Evolutionary conservation across 139 green algal species (phyloP).

Genomic region (Chlamydomonas applanata): DNA sequence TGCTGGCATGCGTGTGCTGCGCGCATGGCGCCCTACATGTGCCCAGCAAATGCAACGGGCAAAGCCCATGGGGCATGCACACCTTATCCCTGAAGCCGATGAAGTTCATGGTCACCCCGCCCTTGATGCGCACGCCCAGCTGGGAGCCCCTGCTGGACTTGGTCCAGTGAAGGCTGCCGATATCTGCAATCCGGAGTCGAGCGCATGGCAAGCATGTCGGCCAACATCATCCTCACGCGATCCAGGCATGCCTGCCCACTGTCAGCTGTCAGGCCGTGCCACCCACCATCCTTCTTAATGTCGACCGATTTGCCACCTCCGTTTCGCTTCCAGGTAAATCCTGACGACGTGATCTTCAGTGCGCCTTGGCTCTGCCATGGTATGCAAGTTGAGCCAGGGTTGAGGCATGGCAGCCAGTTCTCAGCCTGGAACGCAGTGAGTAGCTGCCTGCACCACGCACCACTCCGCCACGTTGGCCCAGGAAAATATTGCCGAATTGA

Average conservation of each 20-base stretch:
- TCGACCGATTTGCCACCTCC: conserved; percentile 52
- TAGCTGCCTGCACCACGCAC: conserved; percentile 8
- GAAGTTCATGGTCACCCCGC: conserved; percentile 55
- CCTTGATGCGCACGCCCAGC: conserved; percentile 55
- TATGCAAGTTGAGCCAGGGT: background rate
- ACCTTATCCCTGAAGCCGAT: conserved; percentile 74
- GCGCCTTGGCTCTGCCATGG: conserved; percentile 46
- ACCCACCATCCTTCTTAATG: conserved; percentile 43
- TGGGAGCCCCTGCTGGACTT: conserved; percentile 51
- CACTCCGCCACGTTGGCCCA: conserved; percentile 21
- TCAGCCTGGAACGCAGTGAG: background rate
- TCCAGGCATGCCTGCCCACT: background rate
- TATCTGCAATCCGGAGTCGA: conserved; percentile 47
- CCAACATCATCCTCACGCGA: too few relatives aligned
- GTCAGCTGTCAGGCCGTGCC: too few relatives aligned
- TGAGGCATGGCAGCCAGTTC: background rate
- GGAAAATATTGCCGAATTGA: conserved; percentile 18
- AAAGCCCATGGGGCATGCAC: too few relatives aligned
- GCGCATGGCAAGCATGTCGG: too few relatives aligned
- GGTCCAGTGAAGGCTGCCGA: conserved; percentile 65
- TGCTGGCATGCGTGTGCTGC: too few relatives aligned
- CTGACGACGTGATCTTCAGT: conserved; percentile 36
- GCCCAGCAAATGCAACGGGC: background rate
- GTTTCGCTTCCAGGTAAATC: conserved; percentile 51
- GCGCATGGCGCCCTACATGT: too few relatives aligned